phyloP scores from a whole-genome alignment of 331 rosid species.

The Telfairia occidentalis region DNA sequence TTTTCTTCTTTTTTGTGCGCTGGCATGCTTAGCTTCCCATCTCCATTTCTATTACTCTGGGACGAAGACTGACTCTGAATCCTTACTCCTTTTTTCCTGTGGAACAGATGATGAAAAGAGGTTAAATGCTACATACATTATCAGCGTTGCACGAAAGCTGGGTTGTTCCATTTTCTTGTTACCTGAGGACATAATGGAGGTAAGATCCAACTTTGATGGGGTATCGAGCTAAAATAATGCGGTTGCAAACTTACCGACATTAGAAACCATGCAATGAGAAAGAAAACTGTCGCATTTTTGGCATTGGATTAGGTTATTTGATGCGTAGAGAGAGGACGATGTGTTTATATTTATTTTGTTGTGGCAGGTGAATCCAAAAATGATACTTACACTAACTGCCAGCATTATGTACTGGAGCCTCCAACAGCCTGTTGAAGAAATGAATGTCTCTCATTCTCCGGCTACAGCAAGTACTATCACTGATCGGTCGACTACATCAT shows the following conservation, averaged over 20 bases:
- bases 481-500: slow-evolving; percentile 61
- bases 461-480: slow-evolving; percentile 29
- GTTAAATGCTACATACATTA: slow-evolving; percentile 18
- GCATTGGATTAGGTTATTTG: neutral
- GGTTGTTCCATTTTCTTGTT: slow-evolving; percentile 18
- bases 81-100: neutral
- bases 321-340: neutral
- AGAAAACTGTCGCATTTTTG: neutral
- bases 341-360: slow-evolving; percentile 9
- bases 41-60: neutral
- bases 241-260: neutral
- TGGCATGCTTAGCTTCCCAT: neutral
- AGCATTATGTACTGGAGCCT: slow-evolving; percentile 92
- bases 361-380: slow-evolving; percentile 90
- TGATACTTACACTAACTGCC: slow-evolving; percentile 77
- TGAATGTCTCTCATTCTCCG: slow-evolving; percentile 38
- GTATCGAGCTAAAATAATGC: neutral
- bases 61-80: neutral
- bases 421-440: slow-evolving; percentile 50
- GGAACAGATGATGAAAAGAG: slow-evolving; percentile 16
- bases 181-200: slow-evolving; percentile 20
- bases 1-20: no score
- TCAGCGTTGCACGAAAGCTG: slow-evolving; percentile 19
- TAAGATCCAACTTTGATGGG: neutral
- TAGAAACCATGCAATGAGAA: neutral